phyloP scores from a whole-genome alignment of 495 filamentous ascomycete genomes.

The Jackrogersella minutella region DNA sequence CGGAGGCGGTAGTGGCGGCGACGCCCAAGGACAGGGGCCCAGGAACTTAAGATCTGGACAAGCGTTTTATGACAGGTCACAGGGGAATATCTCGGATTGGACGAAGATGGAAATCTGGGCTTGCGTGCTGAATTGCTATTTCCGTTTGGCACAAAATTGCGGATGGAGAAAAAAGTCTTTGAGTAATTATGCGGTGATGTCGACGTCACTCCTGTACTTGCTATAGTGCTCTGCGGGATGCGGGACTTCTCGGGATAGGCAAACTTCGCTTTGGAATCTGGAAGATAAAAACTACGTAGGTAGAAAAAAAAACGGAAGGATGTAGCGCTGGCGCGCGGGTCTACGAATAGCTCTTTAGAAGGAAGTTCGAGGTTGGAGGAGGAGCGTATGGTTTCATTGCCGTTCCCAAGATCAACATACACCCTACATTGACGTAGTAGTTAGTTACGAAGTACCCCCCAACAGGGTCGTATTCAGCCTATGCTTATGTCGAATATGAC shows the following conservation, averaged over 20 bases:
- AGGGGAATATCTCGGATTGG: constrained; percentile 18
- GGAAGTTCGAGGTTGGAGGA: not conserved
- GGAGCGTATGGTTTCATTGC: not conserved
- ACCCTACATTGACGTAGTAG: constrained; percentile 2
- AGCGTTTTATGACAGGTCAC: constrained; percentile 27
- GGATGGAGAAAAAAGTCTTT: not conserved
- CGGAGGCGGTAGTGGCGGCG: not conserved
- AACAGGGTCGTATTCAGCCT: not conserved
- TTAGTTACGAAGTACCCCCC: constrained; percentile 5
- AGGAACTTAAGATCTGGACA: constrained; percentile 23
- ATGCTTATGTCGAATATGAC: constrained; percentile 11
- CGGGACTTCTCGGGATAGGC: constrained; percentile 15
- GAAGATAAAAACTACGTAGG: constrained; percentile 1
- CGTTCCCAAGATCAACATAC: constrained; percentile 19
- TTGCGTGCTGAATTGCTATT: not conserved
- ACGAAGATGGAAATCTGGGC: constrained; percentile 6
- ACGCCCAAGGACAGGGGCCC: not conserved
- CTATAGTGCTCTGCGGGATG: constrained; percentile 2
- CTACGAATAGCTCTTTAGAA: not conserved
- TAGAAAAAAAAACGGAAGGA: not conserved
- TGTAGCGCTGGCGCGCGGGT: not conserved
- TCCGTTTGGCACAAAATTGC: not conserved
- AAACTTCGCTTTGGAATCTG: not conserved
- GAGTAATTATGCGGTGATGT: constrained; percentile 18
- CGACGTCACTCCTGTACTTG: constrained; percentile 20